Evolutionary conservation across 1,284 basidiomycete genomes (phyloP).

Genomic region (Rhodotorula sp.): DNA sequence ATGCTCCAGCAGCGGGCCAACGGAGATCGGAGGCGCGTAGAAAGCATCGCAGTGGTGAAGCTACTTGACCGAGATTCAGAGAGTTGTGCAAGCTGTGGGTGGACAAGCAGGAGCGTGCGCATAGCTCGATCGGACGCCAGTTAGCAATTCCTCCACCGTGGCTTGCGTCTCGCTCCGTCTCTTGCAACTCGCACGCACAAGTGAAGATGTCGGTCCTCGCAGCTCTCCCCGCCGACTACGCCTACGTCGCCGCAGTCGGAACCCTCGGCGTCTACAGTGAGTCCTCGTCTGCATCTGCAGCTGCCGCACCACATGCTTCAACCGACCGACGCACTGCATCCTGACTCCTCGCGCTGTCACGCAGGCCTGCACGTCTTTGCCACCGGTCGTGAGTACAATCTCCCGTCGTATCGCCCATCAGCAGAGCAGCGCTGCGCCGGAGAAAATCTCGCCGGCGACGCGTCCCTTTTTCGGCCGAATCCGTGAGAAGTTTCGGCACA

Average conservation of each 20-base stretch:
- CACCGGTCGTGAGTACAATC: neutral
- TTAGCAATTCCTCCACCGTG: too few species aligned
- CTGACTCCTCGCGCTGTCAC: neutral
- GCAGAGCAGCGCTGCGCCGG: neutral
- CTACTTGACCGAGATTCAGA: neutral
- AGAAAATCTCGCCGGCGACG: too few species aligned
- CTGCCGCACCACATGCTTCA: neutral
- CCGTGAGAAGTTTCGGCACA: neutral
- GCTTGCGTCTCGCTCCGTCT: too few species aligned
- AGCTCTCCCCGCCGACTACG: conserved; percentile 16
- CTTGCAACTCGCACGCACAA: neutral
- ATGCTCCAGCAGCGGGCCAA: neutral
- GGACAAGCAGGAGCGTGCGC: too few species aligned
- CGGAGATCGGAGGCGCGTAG: neutral
- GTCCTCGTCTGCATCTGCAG: neutral
- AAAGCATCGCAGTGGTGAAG: too few species aligned
- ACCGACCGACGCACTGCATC: neutral
- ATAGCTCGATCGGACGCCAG: too few species aligned
- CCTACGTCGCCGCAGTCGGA: conserved; percentile 21
- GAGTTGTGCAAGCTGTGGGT: neutral
- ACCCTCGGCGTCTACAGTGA: conserved; percentile 18
- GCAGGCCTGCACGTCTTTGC: conserved; percentile 2
- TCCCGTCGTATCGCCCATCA: neutral
- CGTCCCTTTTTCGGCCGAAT: too few species aligned
- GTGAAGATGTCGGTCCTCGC: conserved; percentile 17